phyloP scores from a whole-genome alignment of 345 rosid genomes.

The Eucalyptus tenuipes region DNA sequence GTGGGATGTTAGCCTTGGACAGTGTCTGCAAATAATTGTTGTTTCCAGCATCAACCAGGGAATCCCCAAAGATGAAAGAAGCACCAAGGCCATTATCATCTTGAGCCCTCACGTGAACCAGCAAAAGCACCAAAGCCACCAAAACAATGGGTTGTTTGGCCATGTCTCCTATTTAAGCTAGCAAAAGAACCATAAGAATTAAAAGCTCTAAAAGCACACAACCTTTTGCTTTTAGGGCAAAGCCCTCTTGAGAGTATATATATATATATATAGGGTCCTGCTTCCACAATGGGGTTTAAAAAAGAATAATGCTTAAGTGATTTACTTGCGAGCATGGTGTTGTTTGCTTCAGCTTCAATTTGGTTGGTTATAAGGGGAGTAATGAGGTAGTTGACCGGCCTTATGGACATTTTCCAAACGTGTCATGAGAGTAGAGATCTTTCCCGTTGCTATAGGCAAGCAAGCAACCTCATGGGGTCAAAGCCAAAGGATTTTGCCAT shows the following conservation, averaged over 20 bases:
- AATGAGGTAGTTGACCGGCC: neutral
- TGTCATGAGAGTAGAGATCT: neutral
- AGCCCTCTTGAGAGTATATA: neutral
- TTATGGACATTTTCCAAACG: neutral
- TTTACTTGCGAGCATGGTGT: neutral
- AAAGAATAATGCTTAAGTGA: neutral
- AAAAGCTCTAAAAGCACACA: neutral
- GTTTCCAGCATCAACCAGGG: slow-evolving; percentile 84
- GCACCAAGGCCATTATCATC: slow-evolving; percentile 15
- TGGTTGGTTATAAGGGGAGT: neutral
- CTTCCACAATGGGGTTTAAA: neutral
- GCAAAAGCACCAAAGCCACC: neutral
- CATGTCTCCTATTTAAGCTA: neutral
- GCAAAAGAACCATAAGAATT: neutral
- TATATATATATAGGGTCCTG: neutral
- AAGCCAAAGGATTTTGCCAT: neutral
- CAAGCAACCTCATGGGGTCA: neutral
- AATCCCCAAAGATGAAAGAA: slow-evolving; percentile 80
- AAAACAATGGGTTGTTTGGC: neutral
- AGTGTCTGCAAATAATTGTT: slow-evolving; percentile 67
- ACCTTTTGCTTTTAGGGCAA: neutral
- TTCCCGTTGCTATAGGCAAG: neutral
- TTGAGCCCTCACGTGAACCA: neutral
- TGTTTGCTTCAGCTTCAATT: neutral
- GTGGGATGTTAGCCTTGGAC: slow-evolving; percentile 66